A percentile compares a stretch with the other conserved stretches of the same genome.
Evolutionary conservation across 1,284 basidiomycete genomes (phyloP).

Genomic region (Ganoderma multipileum): DNA sequence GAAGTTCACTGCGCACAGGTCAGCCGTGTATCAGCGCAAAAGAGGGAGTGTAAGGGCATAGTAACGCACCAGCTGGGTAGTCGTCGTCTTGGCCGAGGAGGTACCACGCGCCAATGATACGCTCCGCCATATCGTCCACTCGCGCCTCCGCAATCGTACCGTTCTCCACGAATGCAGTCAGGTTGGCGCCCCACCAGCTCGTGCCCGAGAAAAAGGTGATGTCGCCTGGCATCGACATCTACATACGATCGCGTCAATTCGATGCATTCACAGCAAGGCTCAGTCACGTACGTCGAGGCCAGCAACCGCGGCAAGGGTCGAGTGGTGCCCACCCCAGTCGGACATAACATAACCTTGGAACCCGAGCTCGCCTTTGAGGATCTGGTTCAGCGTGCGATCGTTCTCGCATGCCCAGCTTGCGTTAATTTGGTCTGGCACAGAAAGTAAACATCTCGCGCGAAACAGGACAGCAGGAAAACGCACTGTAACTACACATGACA

Average conservation of each 20-base stretch:
- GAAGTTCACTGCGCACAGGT: conserved; percentile 66
- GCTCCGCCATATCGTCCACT: conserved; percentile 73
- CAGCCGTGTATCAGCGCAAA: no score
- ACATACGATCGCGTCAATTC: neutral
- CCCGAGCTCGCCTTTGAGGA: conserved; percentile 81
- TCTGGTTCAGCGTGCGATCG: conserved; percentile 73
- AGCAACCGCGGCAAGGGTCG: conserved; percentile 64
- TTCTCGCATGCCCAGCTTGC: conserved; percentile 69
- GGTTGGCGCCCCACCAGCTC: conserved; percentile 63
- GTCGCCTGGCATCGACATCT: conserved; percentile 73
- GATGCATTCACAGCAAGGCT: conserved; percentile 33
- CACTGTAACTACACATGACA: conserved; percentile 81
- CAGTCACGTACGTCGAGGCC: no score
- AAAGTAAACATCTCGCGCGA: no score
- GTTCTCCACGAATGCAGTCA: conserved; percentile 72
- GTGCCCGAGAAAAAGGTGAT: conserved; percentile 57
- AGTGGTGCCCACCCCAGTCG: conserved; percentile 70
- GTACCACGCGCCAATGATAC: conserved; percentile 43
- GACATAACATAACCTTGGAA: conserved; percentile 81
- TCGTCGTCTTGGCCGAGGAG: conserved; percentile 67
- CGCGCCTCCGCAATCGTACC: conserved; percentile 71
- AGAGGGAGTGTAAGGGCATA: no score
- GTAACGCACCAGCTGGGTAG: conserved; percentile 62
- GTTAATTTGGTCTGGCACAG: no score
- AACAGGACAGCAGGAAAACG: conserved; percentile 20